Conservation (phyloP, 352 stramenopile species). For the Globisporangium paddicum region DNA sequence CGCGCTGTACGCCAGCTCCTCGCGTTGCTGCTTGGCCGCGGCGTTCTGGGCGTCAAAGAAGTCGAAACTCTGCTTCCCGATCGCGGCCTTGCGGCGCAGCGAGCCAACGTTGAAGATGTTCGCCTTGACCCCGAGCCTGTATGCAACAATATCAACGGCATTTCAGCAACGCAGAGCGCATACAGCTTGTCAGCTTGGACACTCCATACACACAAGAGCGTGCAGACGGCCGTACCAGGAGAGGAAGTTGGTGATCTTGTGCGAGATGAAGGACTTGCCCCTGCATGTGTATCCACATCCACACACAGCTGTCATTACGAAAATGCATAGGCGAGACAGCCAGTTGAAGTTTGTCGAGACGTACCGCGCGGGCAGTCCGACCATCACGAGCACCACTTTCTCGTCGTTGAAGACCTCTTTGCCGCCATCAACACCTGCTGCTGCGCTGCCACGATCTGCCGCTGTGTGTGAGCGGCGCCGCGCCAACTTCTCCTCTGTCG, state of each 20-base stretch:
- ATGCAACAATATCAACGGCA: not conserved
- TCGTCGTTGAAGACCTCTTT: slow-evolving; percentile 60
- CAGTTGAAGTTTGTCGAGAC: not conserved
- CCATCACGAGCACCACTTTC: slow-evolving; percentile 91
- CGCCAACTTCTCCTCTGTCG: not conserved
- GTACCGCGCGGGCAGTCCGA: slow-evolving; percentile 78
- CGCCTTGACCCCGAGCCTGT: slow-evolving; percentile 33
- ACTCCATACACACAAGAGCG: not conserved
- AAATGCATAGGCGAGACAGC: not conserved
- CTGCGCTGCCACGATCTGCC: too few relatives aligned
- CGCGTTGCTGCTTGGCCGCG: slow-evolving; percentile 47
- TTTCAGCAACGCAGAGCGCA: not conserved
- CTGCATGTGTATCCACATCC: slow-evolving; percentile 14
- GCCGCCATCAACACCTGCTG: not conserved
- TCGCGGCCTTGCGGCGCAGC: slow-evolving; percentile 78
- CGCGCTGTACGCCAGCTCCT: slow-evolving; percentile 59
- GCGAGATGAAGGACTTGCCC: slow-evolving; percentile 90
- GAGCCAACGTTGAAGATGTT: slow-evolving; percentile 91
- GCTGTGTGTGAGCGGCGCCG: not conserved
- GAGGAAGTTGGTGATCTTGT: slow-evolving; percentile 65
- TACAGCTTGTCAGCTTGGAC: not conserved
- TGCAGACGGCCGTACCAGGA: slow-evolving; percentile 20
- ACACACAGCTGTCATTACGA: not conserved
- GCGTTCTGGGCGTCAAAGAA: slow-evolving; percentile 87
- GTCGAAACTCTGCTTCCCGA: slow-evolving; percentile 42